These are phyloP conservation scores for Pelargonium cotyledonis DNA, from an alignment of 441 rosid species.

Conservation along the genomic window DNA sequence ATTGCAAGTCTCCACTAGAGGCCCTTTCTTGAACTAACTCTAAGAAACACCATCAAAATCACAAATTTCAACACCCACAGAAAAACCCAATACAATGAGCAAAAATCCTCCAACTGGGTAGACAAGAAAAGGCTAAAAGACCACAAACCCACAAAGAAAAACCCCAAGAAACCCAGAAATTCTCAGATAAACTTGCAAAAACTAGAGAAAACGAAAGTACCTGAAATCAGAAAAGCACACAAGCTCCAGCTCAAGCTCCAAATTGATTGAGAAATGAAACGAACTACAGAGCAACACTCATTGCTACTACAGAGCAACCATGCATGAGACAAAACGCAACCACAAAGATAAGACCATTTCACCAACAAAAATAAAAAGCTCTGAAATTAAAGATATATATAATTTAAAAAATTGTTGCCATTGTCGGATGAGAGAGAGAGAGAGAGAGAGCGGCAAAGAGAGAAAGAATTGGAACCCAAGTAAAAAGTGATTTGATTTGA, in stretches of 20 bases:
- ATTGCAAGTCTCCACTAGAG: no score
- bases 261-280: neutral
- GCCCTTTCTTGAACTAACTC: no score
- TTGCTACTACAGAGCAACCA: neutral
- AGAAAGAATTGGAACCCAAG: neutral
- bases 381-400: neutral
- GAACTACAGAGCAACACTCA: neutral
- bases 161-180: neutral
- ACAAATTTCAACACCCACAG: neutral
- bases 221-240: neutral
- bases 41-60: neutral
- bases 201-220: neutral
- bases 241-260: neutral
- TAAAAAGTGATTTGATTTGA: neutral
- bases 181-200: neutral
- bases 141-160: neutral
- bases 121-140: neutral
- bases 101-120: neutral
- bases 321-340: conserved; percentile 7
- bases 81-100: neutral
- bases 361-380: neutral
- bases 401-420: neutral
- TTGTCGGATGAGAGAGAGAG: neutral
- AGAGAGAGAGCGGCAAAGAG: neutral
- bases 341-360: conserved; percentile 6